Conservation (phyloP, 2,329 filamentous ascomycete genomes). For the Hypocrella siamensis region DNA sequence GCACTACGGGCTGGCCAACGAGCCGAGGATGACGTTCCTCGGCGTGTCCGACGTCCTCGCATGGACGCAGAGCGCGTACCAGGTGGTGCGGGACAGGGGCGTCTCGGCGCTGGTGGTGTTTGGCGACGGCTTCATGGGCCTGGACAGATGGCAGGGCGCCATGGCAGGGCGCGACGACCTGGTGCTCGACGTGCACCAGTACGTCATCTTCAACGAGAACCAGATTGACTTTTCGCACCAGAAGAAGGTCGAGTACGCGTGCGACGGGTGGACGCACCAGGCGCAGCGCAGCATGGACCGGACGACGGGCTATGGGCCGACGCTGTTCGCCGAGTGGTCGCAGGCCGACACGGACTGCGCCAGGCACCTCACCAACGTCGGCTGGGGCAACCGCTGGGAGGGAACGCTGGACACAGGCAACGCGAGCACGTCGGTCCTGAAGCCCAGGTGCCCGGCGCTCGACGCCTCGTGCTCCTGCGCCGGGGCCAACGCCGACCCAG, state of each 20-base stretch:
- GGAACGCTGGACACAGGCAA: constrained; percentile 65
- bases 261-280: constrained; percentile 73
- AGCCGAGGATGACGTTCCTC: constrained; percentile 74
- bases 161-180: constrained; percentile 57
- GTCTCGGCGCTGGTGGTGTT: constrained; percentile 62
- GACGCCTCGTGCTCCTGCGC: constrained; percentile 55
- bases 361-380: constrained; percentile 73
- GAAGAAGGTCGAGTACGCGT: constrained; percentile 76
- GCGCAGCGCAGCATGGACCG: constrained; percentile 56
- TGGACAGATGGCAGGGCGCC: constrained; percentile 78
- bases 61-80: constrained; percentile 66
- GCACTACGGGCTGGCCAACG: constrained; percentile 90
- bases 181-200: constrained; percentile 93
- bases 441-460: constrained; percentile 58
- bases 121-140: constrained; percentile 87
- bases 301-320: constrained; percentile 74
- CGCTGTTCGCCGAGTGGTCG: constrained; percentile 91
- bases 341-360: constrained; percentile 96
- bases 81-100: constrained; percentile 61
- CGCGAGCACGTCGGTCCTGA: constrained; percentile 42
- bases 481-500: constrained; percentile 58
- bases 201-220: constrained; percentile 90
- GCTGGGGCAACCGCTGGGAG: constrained; percentile 78
- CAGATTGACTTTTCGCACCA: constrained; percentile 72
- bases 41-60: constrained; percentile 48